Percentiles rank a stretch among this genome's conserved stretches.
Evolutionary conservation across 176 grass and related monocot species (phyloP).

Genomic region (Pharus latifolius): DNA sequence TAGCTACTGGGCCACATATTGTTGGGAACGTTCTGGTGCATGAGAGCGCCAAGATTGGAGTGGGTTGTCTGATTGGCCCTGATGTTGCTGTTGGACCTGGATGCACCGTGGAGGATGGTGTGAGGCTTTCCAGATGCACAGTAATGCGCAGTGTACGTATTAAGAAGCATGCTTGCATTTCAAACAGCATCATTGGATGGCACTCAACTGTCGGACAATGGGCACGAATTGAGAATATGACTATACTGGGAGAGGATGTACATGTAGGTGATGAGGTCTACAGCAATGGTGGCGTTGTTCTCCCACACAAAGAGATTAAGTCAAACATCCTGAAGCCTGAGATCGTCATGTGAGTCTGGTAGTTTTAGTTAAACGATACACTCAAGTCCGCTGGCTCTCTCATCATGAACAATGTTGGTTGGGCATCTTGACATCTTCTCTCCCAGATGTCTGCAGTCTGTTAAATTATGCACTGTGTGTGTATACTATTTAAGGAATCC

Average conservation of each 20-base stretch:
- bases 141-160: conserved; percentile 65
- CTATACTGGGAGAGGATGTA: conserved; percentile 86
- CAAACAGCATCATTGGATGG: conserved; percentile 88
- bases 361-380: background rate
- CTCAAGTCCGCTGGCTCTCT: background rate
- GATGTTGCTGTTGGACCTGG: conserved; percentile 79
- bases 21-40: conserved; percentile 76
- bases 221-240: conserved; percentile 83
- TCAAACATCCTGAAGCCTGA: conserved; percentile 90
- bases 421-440: background rate
- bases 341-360: conserved; percentile 78
- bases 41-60: conserved; percentile 78
- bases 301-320: conserved; percentile 94
- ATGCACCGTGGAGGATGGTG: conserved; percentile 72
- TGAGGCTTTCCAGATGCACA: conserved; percentile 80
- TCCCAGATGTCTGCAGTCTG: background rate
- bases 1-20: conserved; percentile 47
- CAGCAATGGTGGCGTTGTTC: conserved; percentile 83
- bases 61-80: conserved; percentile 88
- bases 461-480: conserved; percentile 13
- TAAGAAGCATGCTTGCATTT: conserved; percentile 78
- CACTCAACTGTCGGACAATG: conserved; percentile 85
- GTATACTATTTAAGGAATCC: background rate
- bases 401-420: background rate
- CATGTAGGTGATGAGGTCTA: conserved; percentile 86